Conservation (phyloP, 2,329 filamentous ascomycete species). For the Colletotrichum somersetense region DNA sequence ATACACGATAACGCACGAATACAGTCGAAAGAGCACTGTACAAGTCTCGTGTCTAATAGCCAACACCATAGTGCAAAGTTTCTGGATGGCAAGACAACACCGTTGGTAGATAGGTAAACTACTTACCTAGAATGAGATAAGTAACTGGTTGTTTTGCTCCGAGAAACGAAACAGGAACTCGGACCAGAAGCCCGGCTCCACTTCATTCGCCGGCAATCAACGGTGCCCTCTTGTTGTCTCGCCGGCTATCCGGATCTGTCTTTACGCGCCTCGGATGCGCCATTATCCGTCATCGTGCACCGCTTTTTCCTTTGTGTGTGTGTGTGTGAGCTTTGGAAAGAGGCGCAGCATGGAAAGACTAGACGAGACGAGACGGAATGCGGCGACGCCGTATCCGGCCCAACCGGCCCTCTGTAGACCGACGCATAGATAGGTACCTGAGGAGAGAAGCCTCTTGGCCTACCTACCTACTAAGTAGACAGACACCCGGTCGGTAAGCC, state of each 20-base stretch:
- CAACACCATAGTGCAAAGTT: too few relatives aligned
- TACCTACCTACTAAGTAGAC: background rate
- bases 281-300: slow-evolving; percentile 11
- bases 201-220: slow-evolving; percentile 18
- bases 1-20: background rate
- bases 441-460: background rate
- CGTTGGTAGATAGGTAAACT: too few relatives aligned
- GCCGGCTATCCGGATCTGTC: background rate
- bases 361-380: slow-evolving; percentile 31
- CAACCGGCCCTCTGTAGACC: background rate
- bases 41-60: too few relatives aligned
- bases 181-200: background rate
- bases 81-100: too few relatives aligned
- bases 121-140: too few relatives aligned
- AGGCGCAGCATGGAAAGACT: slow-evolving; percentile 1
- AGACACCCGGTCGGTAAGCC: background rate
- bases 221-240: background rate
- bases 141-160: too few relatives aligned
- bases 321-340: background rate
- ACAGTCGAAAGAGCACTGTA: background rate
- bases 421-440: background rate
- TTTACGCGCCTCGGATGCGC: background rate
- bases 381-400: background rate
- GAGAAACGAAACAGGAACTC: background rate
- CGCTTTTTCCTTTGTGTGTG: slow-evolving; percentile 19